phyloP scores from a whole-genome alignment of 2,329 filamentous ascomycete genomes.

The Westerdykella ornata region DNA sequence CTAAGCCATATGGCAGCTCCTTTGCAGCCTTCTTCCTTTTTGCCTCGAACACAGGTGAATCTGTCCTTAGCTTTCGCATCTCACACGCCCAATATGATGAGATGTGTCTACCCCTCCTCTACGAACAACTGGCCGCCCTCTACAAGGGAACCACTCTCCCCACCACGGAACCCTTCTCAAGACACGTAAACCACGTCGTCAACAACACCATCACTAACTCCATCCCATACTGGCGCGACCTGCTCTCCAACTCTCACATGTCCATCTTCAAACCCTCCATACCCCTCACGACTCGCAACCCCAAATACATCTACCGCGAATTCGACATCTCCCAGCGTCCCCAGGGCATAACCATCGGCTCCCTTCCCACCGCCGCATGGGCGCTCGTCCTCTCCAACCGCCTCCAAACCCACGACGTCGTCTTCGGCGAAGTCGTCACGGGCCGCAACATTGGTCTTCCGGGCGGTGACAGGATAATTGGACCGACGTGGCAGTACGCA shows the following conservation, averaged over 20 bases:
- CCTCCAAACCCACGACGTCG: constrained; percentile 49
- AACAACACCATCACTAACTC: constrained; percentile 41
- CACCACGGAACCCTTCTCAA: constrained; percentile 40
- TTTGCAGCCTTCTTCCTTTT: constrained; percentile 43
- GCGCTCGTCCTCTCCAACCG: constrained; percentile 55
- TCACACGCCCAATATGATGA: constrained; percentile 66
- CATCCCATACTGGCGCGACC: constrained; percentile 55
- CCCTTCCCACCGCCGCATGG: constrained; percentile 62
- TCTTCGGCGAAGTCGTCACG: constrained; percentile 61
- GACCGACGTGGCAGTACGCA: constrained; percentile 62
- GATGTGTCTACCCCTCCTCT: constrained; percentile 57
- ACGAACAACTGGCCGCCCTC: constrained; percentile 54
- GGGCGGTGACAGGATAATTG: constrained; percentile 52
- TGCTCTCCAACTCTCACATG: constrained; percentile 52
- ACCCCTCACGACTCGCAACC: constrained; percentile 22
- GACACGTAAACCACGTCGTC: constrained; percentile 41
- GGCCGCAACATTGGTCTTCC: constrained; percentile 56
- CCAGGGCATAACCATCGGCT: constrained; percentile 56
- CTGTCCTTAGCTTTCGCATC: constrained; percentile 53
- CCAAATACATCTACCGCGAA: constrained; percentile 27
- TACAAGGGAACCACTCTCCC: constrained; percentile 38
- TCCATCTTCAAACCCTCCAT: constrained; percentile 30
- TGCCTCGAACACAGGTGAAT: constrained; percentile 49
- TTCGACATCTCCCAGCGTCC: constrained; percentile 39
- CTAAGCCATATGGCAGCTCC: constrained; percentile 51